Base-by-base conservation (phyloP, 106 monocot species). In the Ottelia alismoides region DNA sequence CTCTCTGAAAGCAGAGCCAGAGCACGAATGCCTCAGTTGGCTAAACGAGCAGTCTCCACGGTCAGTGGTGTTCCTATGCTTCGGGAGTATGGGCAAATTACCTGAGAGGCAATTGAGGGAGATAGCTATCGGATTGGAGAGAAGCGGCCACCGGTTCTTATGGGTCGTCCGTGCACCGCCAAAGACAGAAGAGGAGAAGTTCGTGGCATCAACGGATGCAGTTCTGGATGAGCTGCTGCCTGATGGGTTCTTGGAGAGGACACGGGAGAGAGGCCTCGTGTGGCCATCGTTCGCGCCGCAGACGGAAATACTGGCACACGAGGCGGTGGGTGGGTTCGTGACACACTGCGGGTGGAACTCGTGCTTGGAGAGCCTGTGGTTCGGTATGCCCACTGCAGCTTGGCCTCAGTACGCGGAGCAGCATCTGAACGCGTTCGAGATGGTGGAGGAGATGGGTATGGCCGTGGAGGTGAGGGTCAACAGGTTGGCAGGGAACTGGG, bases 341-440 rank as follows among this genome's bases (percentile, higher is more conserved):
- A n/a, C n/a, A n/a, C n/a, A n/a, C n/a, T n/a, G n/a, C n/a, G n/a
- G n/a, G n/a, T n/a, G n/a, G n/a, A n/a, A n/a, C n/a, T n/a, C n/a
- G n/a, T n/a, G n/a, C n/a, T n/a, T n/a, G n/a, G n/a, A n/a, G n/a
- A n/a, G n/a, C n/a, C n/a, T n/a, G n/a, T n/a, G n/a, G n/a, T n/a
- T n/a, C n/a, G n/a, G n/a, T n/a, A n/a, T n/a, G n/a, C n/a, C n/a
- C 29, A 78, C 74, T 73, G 51, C 70, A 7, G 55, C 45, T 12
- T 78, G 70, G 74, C 74, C 78, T 17, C 47, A 74, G 9, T 70
- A 70, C 35, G 65, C 73, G 2, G 78, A 78, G 74, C 73, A 78
- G 53, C 63, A 65, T 31, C 14, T 78, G 9, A 50, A 50, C 50
- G 22, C 20, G n/a, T 21, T 50, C 22, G 0, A 19, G n/a, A n/a